These are phyloP conservation scores for Gossypium turneri DNA, from an alignment of 345 rosid genomes.

Conservation along the genomic window DNA sequence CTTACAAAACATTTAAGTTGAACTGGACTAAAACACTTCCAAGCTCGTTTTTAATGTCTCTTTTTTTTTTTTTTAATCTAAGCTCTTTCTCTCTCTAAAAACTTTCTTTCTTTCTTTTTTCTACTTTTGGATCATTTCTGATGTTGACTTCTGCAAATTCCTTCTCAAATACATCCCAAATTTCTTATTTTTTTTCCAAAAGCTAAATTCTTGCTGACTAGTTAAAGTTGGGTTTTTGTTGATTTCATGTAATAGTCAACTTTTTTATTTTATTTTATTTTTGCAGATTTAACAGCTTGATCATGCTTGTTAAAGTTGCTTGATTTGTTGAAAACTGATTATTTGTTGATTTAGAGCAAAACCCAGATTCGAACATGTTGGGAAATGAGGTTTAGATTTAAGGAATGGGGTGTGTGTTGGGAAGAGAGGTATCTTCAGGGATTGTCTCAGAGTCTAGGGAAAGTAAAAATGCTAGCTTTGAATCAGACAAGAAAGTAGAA, in stretches of 20 bases:
- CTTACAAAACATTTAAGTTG: background rate
- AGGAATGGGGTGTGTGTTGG: constrained; percentile 91
- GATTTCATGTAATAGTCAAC: constrained; percentile 5
- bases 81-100: background rate
- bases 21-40: background rate
- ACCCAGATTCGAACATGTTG: constrained; percentile 38
- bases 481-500: constrained; percentile 41
- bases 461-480: constrained; percentile 35
- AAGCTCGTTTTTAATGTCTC: background rate
- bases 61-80: background rate
- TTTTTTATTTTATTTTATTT: background rate
- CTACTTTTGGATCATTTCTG: constrained; percentile 19
- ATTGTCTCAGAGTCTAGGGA: constrained; percentile 53
- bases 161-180: background rate
- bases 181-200: background rate
- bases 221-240: background rate
- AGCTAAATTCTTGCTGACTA: background rate
- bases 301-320: constrained; percentile 1
- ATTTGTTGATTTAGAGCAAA: constrained; percentile 19
- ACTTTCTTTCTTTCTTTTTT: constrained; percentile 1
- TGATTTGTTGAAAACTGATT: constrained; percentile 27
- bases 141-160: background rate
- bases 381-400: constrained; percentile 56
- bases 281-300: constrained; percentile 16
- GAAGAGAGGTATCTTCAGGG: constrained; percentile 61